Base-by-base conservation (phyloP, 2,329 filamentous ascomycete genomes). In the Cladosporium sp. region DNA sequence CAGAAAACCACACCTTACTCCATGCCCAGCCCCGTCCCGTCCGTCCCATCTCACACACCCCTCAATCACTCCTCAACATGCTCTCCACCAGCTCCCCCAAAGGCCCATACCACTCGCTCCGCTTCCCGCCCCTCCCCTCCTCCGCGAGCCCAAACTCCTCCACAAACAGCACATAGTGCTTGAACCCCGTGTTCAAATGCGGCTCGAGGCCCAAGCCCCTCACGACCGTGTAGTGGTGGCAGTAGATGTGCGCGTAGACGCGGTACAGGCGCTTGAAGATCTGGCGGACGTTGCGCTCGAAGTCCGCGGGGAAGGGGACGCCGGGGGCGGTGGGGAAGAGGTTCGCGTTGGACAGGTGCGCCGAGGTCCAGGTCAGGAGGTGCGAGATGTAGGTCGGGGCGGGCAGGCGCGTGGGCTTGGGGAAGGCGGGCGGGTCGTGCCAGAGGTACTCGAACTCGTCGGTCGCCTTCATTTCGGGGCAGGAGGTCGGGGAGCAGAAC, bases 231-330 rank as follows among this genome's bases (percentile, higher is more conserved):
- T 98, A 98, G 72, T 98, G 93, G 53, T 91, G 89, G 81, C 95
- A 96, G 77, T 98, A 98, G 56, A 98, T 83, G 72, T 98, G 93
- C 44, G 93, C 86, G 67, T 98, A 98, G 62, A 96, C 92, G 55
- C 93, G 87, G 78, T 97, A 98, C 75, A 98, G 86, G 67, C 93
- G 87, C 80, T 98, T 98, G 83, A 98, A 97, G 86, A 98, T 97
- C 73, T 96, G 93, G 63, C 91, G 87, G 76, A 96, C 92, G 65
- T 96, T 93, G 59, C 86, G 86, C 62, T 92, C 79, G 70, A 96
- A 97, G 60, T 89, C 87, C 58, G 87, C 83, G 2, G 93, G 93
- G 71, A 98, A 98, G 3, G 92, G 88, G 9, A 97, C 91, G 60
- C 93, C 89, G 83, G 61, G 54, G 41, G 59, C 56, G 2, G 59